These are phyloP conservation scores for Calocybe gambosa DNA, from an alignment of 1,284 basidiomycete genomes.

Conservation along the genomic window DNA sequence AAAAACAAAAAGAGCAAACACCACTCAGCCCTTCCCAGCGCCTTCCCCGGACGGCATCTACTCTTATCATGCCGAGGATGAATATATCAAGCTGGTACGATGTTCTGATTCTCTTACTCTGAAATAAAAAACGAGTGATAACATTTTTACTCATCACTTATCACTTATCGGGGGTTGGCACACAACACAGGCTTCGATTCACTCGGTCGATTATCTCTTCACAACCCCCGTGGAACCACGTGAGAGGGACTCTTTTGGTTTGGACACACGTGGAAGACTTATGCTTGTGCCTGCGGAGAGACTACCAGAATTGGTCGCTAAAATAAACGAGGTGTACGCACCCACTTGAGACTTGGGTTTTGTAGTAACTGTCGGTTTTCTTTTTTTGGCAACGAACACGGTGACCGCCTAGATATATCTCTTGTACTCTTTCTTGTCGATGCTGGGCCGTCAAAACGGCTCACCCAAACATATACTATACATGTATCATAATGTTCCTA, in stretches of 20 bases:
- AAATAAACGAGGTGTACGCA: conserved; percentile 32
- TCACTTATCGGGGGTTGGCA: too few relatives aligned
- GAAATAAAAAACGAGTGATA: background rate
- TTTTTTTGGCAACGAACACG: too few relatives aligned
- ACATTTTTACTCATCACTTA: background rate
- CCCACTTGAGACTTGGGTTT: background rate
- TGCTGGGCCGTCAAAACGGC: too few relatives aligned
- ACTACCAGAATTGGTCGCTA: conserved; percentile 34
- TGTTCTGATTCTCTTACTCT: background rate
- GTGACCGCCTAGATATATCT: too few relatives aligned
- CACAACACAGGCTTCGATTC: conserved; percentile 47
- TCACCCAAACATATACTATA: too few relatives aligned
- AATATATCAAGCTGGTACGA: conserved; percentile 59
- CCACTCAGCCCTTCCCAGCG: conserved; percentile 17
- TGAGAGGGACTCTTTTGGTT: conserved; percentile 71
- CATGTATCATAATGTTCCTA: too few relatives aligned
- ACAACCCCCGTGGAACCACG: conserved; percentile 51
- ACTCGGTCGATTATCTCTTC: conserved; percentile 63
- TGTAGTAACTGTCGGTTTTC: too few relatives aligned
- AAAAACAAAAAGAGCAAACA: conserved; percentile 25
- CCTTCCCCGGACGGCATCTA: conserved; percentile 47
- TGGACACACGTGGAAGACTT: conserved; percentile 72
- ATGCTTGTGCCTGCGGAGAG: conserved; percentile 58
- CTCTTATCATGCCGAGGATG: conserved; percentile 85
- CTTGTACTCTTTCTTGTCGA: too few relatives aligned